Evolutionary conservation across 768 basidiomycete genomes (phyloP).

Genomic region (Cyathus striatus): DNA sequence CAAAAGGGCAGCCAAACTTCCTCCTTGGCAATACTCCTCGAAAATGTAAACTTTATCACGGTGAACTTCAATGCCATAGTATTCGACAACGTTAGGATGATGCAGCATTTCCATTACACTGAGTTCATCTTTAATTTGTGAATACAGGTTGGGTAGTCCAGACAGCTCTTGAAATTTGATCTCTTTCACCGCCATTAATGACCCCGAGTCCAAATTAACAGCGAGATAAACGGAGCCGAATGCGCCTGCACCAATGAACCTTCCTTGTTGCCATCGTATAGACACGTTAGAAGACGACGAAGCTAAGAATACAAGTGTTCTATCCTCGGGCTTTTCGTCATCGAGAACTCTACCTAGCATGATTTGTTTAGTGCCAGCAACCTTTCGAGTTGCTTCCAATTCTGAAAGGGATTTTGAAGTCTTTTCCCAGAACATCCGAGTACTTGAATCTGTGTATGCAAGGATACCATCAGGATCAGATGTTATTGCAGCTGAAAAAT

Average conservation of each 20-base stretch:
- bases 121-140: slow-evolving; percentile 93
- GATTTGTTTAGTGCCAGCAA: slow-evolving; percentile 63
- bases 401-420: slow-evolving; percentile 51
- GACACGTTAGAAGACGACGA: slow-evolving; percentile 95
- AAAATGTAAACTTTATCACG: slow-evolving; percentile 99
- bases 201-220: slow-evolving; percentile 92
- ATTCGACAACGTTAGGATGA: slow-evolving; percentile 97
- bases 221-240: slow-evolving; percentile 99
- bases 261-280: slow-evolving; percentile 96
- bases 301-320: slow-evolving; percentile 89
- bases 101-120: slow-evolving; percentile 97
- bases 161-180: slow-evolving; percentile 94
- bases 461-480: slow-evolving; percentile 35
- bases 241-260: slow-evolving; percentile 97
- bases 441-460: slow-evolving; percentile 54
- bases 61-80: slow-evolving; percentile 98
- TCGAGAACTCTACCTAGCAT: slow-evolving; percentile 89
- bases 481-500: slow-evolving; percentile 29
- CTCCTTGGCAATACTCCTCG: slow-evolving; percentile 97
- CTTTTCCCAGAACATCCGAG: slow-evolving; percentile 76
- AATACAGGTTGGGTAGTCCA: slow-evolving; percentile 81
- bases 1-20: slow-evolving; percentile 81
- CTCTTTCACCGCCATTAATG: slow-evolving; percentile 99
- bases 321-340: slow-evolving; percentile 89
- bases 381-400: slow-evolving; percentile 62